These are phyloP conservation scores for Solanum commersonii DNA, from an alignment of 257 asterid genomes.

Conservation along the genomic window DNA sequence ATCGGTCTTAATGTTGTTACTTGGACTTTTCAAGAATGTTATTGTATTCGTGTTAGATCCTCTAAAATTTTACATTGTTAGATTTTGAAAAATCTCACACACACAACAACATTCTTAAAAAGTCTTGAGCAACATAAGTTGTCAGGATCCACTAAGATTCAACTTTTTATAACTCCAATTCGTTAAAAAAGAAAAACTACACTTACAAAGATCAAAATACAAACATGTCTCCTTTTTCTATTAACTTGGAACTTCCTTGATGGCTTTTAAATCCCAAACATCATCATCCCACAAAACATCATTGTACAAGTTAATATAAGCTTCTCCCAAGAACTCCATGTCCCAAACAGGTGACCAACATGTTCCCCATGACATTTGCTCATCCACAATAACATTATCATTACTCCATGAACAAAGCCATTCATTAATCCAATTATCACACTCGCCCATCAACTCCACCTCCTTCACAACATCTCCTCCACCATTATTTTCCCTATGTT, in stretches of 20 bases:
- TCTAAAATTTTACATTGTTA: neutral
- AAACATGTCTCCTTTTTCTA: neutral
- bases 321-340: constrained; percentile 23
- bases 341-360: constrained; percentile 56
- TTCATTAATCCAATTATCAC: constrained; percentile 7
- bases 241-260: constrained; percentile 6
- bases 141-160: neutral
- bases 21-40: neutral
- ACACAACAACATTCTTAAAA: neutral
- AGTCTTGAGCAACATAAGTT: neutral
- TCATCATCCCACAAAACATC: constrained; percentile 51
- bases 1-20: neutral
- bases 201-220: neutral
- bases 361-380: constrained; percentile 47
- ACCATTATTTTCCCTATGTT: neutral
- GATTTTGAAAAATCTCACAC: neutral
- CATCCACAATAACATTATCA: constrained; percentile 23
- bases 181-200: neutral
- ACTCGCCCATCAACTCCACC: neutral
- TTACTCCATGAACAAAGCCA: constrained; percentile 18
- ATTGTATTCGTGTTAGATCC: neutral
- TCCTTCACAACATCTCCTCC: neutral
- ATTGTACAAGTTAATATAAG: constrained; percentile 18
- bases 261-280: constrained; percentile 41
- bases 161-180: neutral